Conservation (phyloP, 352 stramenopile genomes). For the Globisporangium viniferum region DNA sequence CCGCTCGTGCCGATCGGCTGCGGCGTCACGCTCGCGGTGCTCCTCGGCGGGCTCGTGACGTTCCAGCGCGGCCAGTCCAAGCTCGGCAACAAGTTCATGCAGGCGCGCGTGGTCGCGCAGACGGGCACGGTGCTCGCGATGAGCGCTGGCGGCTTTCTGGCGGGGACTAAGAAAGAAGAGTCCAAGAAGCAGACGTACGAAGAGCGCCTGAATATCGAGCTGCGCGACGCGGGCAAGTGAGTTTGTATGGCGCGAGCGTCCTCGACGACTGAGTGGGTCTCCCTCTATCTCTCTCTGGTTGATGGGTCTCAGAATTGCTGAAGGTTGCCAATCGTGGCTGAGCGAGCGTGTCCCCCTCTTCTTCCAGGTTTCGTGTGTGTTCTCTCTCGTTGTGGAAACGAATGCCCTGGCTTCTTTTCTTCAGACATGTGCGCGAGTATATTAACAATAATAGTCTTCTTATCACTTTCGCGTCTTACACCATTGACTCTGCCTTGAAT, state of each 20-base stretch:
- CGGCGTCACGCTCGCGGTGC: slow-evolving; percentile 52
- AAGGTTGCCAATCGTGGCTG: too few relatives aligned
- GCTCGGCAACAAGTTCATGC: slow-evolving; percentile 83
- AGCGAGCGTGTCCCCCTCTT: neutral
- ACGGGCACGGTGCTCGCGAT: slow-evolving; percentile 68
- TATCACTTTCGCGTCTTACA: neutral
- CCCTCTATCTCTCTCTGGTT: too few relatives aligned
- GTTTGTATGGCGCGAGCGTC: neutral
- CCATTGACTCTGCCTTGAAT: neutral
- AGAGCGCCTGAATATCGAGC: slow-evolving; percentile 65
- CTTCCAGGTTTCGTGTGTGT: neutral
- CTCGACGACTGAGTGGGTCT: neutral
- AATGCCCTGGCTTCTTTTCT: neutral
- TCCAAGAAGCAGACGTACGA: slow-evolving; percentile 62
- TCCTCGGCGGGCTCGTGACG: slow-evolving; percentile 64
- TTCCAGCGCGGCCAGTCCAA: slow-evolving; percentile 74
- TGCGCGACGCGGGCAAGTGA: slow-evolving; percentile 33
- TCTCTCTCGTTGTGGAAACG: neutral
- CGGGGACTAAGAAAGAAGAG: slow-evolving; percentile 44
- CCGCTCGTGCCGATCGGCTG: slow-evolving; percentile 76
- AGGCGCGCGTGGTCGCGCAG: slow-evolving; percentile 70
- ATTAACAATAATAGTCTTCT: neutral
- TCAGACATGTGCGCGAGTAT: neutral
- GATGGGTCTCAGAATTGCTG: too few relatives aligned
- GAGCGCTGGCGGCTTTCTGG: slow-evolving; percentile 40